Base-by-base conservation (phyloP, 768 basidiomycete genomes). In the Boletus rubroflammeus region DNA sequence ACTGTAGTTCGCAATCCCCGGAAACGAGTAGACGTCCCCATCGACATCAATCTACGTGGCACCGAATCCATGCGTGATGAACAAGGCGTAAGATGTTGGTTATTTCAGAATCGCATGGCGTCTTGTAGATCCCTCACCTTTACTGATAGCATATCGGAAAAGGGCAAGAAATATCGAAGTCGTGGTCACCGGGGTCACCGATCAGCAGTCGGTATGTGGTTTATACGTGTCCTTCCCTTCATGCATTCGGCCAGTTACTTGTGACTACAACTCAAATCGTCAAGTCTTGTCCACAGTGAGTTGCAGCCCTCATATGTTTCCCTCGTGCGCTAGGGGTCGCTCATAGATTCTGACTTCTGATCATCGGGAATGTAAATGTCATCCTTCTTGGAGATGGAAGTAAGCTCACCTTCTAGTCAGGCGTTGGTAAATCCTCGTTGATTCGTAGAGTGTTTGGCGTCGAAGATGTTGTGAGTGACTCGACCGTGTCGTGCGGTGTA, bases 341-440 rank as follows among this genome's bases (percentile, higher is more conserved):
- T 1, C 25, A 13, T 32, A 62, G 60, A 32, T 62, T 61, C 42
- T 49, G 60, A 14, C 40, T 62, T n/a, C 8, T 61, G 31, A 34
- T 61, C 1, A 62, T 61, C 9, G 60, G 60, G 2, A 62, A 61
- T 50, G 60, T 61, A 34, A 51, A 4, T 3, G 1, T 23, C 17
- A 5, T 0, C 39, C 15, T 32, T 25, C 9, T 47, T 6, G 2
- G 7, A 3, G 21, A 42, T 34, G 19, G 11, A 34, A 5, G 42
- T 38, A 11, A 26, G 15, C 52, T 50, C 6, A 59, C 17, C 11
- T 6, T 47, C 26, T 50, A 61, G 60, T 40, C 55, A 1, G 60
- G 60, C 3, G 60, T 62, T 4, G 60, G 60, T 7, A 61, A 58
- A 54, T 50, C 60, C 15, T 46, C 60, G 2, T 35, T 61, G 21